These are phyloP conservation scores for Lichtheimia corymbifera DNA, from an alignment of 371 early-diverging fungal species.

Conservation along the genomic window DNA sequence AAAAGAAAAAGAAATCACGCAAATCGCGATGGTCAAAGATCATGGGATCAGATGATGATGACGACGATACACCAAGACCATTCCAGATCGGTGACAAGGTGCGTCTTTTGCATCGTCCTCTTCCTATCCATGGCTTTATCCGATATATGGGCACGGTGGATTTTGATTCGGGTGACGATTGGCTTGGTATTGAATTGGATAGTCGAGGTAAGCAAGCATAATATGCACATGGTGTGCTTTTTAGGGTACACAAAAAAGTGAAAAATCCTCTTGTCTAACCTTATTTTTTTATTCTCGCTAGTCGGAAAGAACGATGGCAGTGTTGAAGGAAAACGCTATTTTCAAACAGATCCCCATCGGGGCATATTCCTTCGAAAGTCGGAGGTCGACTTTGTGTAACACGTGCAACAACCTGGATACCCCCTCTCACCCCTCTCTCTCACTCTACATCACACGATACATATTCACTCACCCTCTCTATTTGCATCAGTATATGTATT, in stretches of 20 bases:
- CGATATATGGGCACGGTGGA: conserved; percentile 38
- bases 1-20: conserved; percentile 11
- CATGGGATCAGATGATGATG: conserved; percentile 11
- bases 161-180: conserved; percentile 29
- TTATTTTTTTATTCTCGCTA: conserved; percentile 6
- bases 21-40: conserved; percentile 12
- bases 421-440: too few relatives aligned
- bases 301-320: conserved; percentile 36
- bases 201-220: conserved; percentile 32
- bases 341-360: conserved; percentile 28
- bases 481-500: too few relatives aligned
- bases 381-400: background rate
- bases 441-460: too few relatives aligned
- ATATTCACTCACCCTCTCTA: too few relatives aligned
- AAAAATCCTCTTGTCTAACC: background rate
- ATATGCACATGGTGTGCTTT: background rate
- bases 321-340: conserved; percentile 29
- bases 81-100: conserved; percentile 35
- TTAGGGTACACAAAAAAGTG: background rate
- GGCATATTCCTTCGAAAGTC: conserved; percentile 21
- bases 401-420: too few relatives aligned
- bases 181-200: conserved; percentile 47
- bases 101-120: conserved; percentile 31
- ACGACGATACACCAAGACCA: background rate
- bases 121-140: conserved; percentile 35